Base-by-base conservation (phyloP, 805 yeast species). In the Pachysolen tannophilus region DNA sequence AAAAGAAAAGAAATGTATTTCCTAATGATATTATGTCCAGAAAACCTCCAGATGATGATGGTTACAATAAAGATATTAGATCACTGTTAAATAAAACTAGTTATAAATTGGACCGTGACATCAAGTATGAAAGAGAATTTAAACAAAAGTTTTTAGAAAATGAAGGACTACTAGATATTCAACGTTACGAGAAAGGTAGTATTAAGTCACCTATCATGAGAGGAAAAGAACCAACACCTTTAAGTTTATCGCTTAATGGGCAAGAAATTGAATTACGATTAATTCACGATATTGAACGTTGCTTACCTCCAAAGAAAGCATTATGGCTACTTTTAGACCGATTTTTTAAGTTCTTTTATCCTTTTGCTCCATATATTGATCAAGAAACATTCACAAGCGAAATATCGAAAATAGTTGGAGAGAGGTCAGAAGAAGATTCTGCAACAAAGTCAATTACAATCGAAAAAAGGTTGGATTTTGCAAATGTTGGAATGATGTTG, bases 341-440 rank as follows among this genome's bases (percentile, higher is more conserved):
- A 11, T 73, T 53, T 42, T 73, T 73, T 47, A 48, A 40, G 6
- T 60, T 55, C 34, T 53, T 69, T 8, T 70, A 72, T 45, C 71
- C 75, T 4, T 62, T 67, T 31, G 46, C 60, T 45, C 78, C 78
- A 3, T 66, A 58, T 34, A 23, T 73, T 21, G 77, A 70, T 40
- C 57, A 63, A 38, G 40, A 42, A 3, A 32, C 55, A 28, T 62
- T 61, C 34, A 42, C 45, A n/a, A 42, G 39, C 3, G 67, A 57
- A 15, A 37, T 68, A 5, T 52, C 50, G 11, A 46, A 48, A 20
- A 47, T 73, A 0, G 40, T 69, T 6, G 72, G 73, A 1, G 52
- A 55, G 2, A 49, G 53, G 26, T 49, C 55, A 1, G 45, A 42
- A 19, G 58, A 53, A 1, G 72, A 68, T 30, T 51, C 30, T 8